Percentiles rank a stretch among this genome's conserved stretches.
phyloP scores from a whole-genome alignment of 2,329 filamentous ascomycete genomes.

The Aspergillus thermomutatus region DNA sequence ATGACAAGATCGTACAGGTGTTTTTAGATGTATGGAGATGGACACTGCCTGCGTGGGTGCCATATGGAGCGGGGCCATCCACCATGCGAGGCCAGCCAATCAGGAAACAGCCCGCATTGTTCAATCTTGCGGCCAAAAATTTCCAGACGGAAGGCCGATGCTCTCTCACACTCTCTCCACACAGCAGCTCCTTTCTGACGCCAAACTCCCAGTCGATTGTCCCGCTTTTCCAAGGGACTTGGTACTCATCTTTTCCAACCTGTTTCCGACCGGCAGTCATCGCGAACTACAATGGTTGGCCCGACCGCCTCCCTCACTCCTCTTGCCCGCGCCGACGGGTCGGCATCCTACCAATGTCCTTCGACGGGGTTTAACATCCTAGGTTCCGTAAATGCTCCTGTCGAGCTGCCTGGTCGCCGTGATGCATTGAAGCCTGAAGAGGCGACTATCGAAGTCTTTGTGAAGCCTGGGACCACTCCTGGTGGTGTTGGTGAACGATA shows the following conservation, averaged over 20 bases:
- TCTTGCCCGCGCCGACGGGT: constrained; percentile 38
- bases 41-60: background rate
- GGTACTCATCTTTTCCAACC: background rate
- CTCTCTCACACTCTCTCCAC: background rate
- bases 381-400: constrained; percentile 84
- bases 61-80: background rate
- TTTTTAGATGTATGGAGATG: too few species aligned
- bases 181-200: background rate
- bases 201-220: background rate
- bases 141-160: background rate
- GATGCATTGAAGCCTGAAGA: constrained; percentile 86
- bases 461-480: constrained; percentile 80
- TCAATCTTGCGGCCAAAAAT: background rate
- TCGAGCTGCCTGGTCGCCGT: constrained; percentile 75
- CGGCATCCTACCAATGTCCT: constrained; percentile 40
- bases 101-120: constrained; percentile 2
- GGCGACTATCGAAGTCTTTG: constrained; percentile 82
- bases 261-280: background rate
- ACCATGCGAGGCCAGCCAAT: background rate
- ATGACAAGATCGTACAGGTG: background rate
- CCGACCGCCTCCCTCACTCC: constrained; percentile 33
- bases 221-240: background rate
- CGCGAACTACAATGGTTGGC: constrained; percentile 28
- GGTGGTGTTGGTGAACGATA: constrained; percentile 82
- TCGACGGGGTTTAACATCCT: constrained; percentile 70